Evolutionary conservation across 1,139 yeast species (phyloP).

Genomic region (Arxiozyma slooffiae): DNA sequence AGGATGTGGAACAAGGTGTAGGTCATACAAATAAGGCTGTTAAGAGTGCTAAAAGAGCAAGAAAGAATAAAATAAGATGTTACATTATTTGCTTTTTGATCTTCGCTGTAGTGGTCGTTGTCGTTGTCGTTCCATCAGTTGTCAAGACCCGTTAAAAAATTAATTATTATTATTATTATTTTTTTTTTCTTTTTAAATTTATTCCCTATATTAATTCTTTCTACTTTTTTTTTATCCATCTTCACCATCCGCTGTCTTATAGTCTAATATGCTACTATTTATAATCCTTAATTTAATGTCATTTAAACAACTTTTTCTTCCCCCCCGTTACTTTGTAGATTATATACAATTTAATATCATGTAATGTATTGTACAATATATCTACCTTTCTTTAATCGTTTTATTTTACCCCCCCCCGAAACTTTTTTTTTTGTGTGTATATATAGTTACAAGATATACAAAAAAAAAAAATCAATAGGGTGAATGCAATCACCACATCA

Average conservation of each 20-base stretch:
- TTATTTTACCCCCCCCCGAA: no score
- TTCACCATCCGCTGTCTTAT: background rate
- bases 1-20: constrained; percentile 86
- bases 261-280: no score
- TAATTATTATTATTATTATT: background rate
- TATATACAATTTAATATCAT: no score
- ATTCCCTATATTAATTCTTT: background rate
- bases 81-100: constrained; percentile 53
- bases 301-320: no score
- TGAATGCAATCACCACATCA: no score
- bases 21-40: constrained; percentile 92
- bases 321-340: no score
- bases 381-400: no score
- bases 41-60: constrained; percentile 75
- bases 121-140: constrained; percentile 42
- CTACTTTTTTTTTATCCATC: background rate
- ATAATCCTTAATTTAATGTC: no score
- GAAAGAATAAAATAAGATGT: constrained; percentile 90
- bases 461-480: background rate
- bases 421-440: no score
- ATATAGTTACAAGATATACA: no score
- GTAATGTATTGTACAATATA: no score
- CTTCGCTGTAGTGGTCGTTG: constrained; percentile 57
- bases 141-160: constrained; percentile 17
- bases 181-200: background rate